Evolutionary conservation across 2,329 filamentous ascomycete genomes (phyloP), one percentile per base, ranked within the genome.

Genomic region (Didymella pomorum): DNA sequence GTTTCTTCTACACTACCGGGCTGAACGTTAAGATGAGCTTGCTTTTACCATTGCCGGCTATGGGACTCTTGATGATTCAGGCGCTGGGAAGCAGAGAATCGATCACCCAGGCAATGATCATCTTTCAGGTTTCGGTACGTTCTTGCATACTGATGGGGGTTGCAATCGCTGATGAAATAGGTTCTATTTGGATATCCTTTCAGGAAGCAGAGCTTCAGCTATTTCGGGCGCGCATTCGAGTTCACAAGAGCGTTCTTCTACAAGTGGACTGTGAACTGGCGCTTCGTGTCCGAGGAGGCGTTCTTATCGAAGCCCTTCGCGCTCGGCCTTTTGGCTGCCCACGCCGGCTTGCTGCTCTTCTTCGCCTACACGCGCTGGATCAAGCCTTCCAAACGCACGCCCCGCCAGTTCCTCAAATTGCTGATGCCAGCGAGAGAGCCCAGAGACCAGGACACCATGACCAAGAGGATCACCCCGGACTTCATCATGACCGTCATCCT

Each of bases 211-310:
- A 78, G 87, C 20, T 77, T 79, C 58, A 91, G 89, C 26, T 99
- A 99, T 74, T 73, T 96, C 18, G 85, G 86, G 45, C 84, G 90
- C 63, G 93, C 95, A 0, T 99, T 99, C 73, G 93, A 99, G 79
- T 84, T 99, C 58, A 93, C 91, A 45, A 85, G 95, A 53, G 87
- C 92, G 68, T 99, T 99, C 79, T 84, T 97, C 69, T 98, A 94
- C 82, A 93, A 94, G 79, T 99, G 95, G 95, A 99, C 95, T 0
- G 95, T 99, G 66, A 99, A 99, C 78, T 99, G 95, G 95, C 88
- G 93, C 52, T 98, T 98, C 75, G 79, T 97, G n/a, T 89, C 90
- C 16, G 93, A 97, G 77, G 86, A 90, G 7, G 78, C 80, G 0
- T 99, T 99, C 70, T 83, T 96, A 45, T 89, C 87, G 66, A 85